A percentile compares a stretch with the other conserved stretches of the same genome.
Conservation (phyloP, 768 basidiomycete genomes). For the Phlegmacium glaucopus region DNA sequence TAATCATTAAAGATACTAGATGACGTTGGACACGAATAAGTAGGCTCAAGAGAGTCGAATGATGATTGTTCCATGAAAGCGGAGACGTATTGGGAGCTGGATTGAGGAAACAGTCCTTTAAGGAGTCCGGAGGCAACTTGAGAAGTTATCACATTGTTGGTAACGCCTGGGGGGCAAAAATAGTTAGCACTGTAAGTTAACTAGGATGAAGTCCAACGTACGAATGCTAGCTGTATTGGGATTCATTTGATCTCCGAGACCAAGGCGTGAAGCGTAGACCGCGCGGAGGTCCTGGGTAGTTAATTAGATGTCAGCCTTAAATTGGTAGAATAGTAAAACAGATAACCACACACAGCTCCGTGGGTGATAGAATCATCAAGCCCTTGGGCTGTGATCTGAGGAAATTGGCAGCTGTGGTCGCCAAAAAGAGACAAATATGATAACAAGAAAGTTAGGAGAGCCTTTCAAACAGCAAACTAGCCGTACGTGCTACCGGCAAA, state of each 20-base stretch:
- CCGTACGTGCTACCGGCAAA: constrained; percentile 41
- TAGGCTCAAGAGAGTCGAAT: constrained; percentile 48
- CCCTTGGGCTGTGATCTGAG: constrained; percentile 44
- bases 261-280: constrained; percentile 41
- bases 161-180: constrained; percentile 34
- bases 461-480: background rate
- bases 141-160: constrained; percentile 51
- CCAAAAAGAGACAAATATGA: background rate
- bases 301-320: background rate
- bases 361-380: constrained; percentile 42
- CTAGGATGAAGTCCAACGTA: constrained; percentile 15
- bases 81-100: constrained; percentile 21
- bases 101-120: constrained; percentile 41
- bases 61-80: constrained; percentile 36
- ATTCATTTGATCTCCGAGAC: constrained; percentile 31
- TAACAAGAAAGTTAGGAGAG: background rate
- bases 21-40: constrained; percentile 38
- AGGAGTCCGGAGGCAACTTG: constrained; percentile 47
- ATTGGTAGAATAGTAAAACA: background rate
- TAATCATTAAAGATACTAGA: constrained; percentile 29
- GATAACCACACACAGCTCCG: constrained; percentile 30
- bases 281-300: constrained; percentile 36
- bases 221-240: constrained; percentile 33
- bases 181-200: background rate
- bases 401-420: constrained; percentile 41